Conservation (phyloP, 129 eudicot species). For the Flaveria sonorensis region DNA sequence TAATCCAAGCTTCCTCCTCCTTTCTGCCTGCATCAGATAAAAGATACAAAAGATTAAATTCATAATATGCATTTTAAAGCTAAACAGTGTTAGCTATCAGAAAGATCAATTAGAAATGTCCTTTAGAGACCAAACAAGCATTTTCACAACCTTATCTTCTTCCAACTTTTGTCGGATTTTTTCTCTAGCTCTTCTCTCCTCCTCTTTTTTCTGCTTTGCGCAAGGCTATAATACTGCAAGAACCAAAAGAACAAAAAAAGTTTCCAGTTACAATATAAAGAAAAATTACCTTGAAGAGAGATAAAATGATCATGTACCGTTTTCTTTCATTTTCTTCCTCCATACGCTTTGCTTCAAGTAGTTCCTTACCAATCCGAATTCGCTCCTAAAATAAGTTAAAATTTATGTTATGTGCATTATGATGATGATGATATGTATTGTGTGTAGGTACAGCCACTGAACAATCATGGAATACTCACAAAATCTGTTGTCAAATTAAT, state of each 20-base stretch:
- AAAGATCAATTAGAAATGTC: background rate
- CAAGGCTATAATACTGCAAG: constrained; percentile 65
- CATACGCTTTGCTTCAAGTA: constrained; percentile 90
- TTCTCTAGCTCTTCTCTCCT: constrained; percentile 87
- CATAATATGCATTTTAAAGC: background rate
- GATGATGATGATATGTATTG: constrained; percentile 3
- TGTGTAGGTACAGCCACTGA: background rate
- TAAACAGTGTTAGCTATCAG: background rate
- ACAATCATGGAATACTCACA: background rate
- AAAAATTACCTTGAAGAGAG: background rate
- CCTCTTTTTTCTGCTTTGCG: constrained; percentile 94
- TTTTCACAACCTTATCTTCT: constrained; percentile 73
- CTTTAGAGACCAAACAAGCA: background rate
- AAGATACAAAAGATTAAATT: constrained; percentile 6
- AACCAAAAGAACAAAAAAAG: background rate
- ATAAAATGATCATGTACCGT: constrained; percentile 46
- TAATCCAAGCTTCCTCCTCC: constrained; percentile 93
- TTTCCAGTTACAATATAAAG: background rate
- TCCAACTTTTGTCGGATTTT: constrained; percentile 81
- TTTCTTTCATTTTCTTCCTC: constrained; percentile 97
- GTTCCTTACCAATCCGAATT: constrained; percentile 78
- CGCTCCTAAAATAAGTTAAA: constrained; percentile 60
- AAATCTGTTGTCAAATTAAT: background rate
- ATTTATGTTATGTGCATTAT: background rate
- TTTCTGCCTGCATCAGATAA: constrained; percentile 65